Conservation (phyloP, 2,329 filamentous ascomycete species). For the Hymenoscyphus infarciens region DNA sequence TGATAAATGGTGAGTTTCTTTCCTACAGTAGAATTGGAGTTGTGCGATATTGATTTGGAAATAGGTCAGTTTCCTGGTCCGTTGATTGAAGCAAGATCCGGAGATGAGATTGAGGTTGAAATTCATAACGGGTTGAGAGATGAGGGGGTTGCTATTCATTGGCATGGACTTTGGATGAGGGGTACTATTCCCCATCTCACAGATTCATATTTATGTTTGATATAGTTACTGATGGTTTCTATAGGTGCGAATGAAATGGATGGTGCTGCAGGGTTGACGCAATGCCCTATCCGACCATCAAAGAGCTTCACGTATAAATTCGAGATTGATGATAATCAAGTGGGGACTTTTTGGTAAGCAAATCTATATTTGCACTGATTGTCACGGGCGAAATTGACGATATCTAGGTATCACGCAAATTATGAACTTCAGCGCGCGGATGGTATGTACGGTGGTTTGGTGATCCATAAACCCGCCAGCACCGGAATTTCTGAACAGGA, state of each 20-base stretch:
- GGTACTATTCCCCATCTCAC: conserved; percentile 1
- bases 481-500: conserved; percentile 23
- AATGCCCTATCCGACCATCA: conserved; percentile 11
- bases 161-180: conserved; percentile 39
- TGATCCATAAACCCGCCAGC: conserved; percentile 38
- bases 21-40: not conserved
- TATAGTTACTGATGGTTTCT: not conserved
- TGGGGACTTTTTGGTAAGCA: conserved; percentile 20
- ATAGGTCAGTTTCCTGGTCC: conserved; percentile 36
- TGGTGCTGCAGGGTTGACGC: conserved; percentile 20
- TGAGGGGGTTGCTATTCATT: conserved; percentile 37
- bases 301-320: conserved; percentile 20
- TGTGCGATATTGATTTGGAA: not conserved
- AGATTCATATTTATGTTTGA: not conserved
- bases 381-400: not conserved
- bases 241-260: conserved; percentile 28
- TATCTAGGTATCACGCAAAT: conserved; percentile 46
- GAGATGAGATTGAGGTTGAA: conserved; percentile 40
- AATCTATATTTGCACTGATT: too few species aligned
- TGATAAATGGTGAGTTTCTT: conserved; percentile 44
- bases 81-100: conserved; percentile 42
- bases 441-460: conserved; percentile 44
- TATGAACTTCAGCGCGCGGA: conserved; percentile 41
- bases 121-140: conserved; percentile 40
- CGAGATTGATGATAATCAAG: conserved; percentile 15